Percentiles rank a stretch among this genome's conserved stretches.
Conservation (phyloP, 1,139 yeast genomes). For the Zygosaccharomyces pseudobailii region DNA sequence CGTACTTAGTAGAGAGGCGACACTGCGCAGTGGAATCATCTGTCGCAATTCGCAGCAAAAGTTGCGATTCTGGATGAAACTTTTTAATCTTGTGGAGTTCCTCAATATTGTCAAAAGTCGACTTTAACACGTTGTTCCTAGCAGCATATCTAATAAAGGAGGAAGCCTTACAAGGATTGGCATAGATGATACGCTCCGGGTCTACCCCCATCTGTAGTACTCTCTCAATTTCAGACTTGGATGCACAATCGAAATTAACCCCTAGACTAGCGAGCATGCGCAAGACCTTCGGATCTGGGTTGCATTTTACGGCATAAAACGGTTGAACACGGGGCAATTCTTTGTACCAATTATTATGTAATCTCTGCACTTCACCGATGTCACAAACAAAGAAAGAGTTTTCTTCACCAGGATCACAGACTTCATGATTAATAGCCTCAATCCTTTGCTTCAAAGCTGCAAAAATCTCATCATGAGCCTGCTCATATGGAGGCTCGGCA, state of each 20-base stretch:
- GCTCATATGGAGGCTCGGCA: conserved; percentile 22
- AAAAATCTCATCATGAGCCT: conserved; percentile 35
- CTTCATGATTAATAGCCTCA: conserved; percentile 47
- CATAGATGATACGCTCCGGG: conserved; percentile 72
- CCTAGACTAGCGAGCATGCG: conserved; percentile 55
- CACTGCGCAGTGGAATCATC: conserved; percentile 89
- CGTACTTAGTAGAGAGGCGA: conserved; percentile 83
- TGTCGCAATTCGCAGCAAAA: conserved; percentile 78
- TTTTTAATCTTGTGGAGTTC: conserved; percentile 72
- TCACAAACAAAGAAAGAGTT: conserved; percentile 89
- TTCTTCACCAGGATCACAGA: conserved; percentile 73
- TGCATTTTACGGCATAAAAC: conserved; percentile 91
- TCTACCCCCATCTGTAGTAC: conserved; percentile 59
- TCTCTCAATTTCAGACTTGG: conserved; percentile 73
- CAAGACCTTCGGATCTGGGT: conserved; percentile 64
- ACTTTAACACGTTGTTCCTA: conserved; percentile 51
- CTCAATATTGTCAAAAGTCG: conserved; percentile 86
- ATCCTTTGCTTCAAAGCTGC: conserved; percentile 44
- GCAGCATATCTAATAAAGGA: conserved; percentile 74
- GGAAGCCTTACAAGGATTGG: conserved; percentile 88
- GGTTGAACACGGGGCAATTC: conserved; percentile 75
- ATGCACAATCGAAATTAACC: conserved; percentile 89
- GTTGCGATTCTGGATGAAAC: conserved; percentile 62
- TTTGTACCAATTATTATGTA: conserved; percentile 56
- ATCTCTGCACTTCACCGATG: conserved; percentile 61